phyloP scores from a whole-genome alignment of 2,329 filamentous ascomycete species.

The Cladophialophora exuberans region DNA sequence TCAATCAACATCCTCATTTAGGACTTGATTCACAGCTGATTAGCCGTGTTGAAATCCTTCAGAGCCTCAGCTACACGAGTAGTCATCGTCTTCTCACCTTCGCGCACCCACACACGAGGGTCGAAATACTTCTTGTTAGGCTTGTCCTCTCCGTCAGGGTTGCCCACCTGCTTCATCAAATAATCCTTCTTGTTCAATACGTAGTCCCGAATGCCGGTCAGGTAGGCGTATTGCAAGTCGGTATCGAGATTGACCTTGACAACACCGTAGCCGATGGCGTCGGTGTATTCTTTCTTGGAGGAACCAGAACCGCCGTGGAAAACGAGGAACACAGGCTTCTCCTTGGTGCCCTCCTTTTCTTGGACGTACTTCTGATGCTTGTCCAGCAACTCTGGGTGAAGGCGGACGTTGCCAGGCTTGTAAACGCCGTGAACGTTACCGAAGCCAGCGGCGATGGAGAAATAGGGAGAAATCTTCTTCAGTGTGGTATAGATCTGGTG shows the following conservation, averaged over 20 bases:
- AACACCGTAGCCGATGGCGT: constrained; percentile 90
- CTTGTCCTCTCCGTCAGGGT: constrained; percentile 95
- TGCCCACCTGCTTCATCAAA: constrained; percentile 82
- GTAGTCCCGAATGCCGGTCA: constrained; percentile 91
- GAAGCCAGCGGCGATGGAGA: constrained; percentile 97
- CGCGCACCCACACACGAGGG: constrained; percentile 89
- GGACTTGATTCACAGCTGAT: constrained; percentile 65
- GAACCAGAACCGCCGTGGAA: constrained; percentile 98
- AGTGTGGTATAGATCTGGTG: constrained; percentile 88
- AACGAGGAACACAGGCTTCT: constrained; percentile 98
- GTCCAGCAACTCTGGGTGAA: constrained; percentile 91
- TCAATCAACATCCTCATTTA: not conserved
- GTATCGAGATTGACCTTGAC: constrained; percentile 99
- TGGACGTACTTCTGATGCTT: constrained; percentile 96
- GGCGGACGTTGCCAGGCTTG: constrained; percentile 95
- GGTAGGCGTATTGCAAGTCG: constrained; percentile 94
- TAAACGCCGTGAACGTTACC: constrained; percentile 99
- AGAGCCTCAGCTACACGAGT: constrained; percentile 78
- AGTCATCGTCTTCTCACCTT: constrained; percentile 94
- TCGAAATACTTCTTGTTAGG: constrained; percentile 98
- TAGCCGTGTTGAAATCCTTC: constrained; percentile 86
- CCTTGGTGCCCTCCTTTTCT: constrained; percentile 70
- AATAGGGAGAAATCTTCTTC: constrained; percentile 85
- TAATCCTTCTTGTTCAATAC: constrained; percentile 95
- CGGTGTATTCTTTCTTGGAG: constrained; percentile 83